Conservation (phyloP, 2,329 filamentous ascomycete genomes). For the Cladosporium sp. region DNA sequence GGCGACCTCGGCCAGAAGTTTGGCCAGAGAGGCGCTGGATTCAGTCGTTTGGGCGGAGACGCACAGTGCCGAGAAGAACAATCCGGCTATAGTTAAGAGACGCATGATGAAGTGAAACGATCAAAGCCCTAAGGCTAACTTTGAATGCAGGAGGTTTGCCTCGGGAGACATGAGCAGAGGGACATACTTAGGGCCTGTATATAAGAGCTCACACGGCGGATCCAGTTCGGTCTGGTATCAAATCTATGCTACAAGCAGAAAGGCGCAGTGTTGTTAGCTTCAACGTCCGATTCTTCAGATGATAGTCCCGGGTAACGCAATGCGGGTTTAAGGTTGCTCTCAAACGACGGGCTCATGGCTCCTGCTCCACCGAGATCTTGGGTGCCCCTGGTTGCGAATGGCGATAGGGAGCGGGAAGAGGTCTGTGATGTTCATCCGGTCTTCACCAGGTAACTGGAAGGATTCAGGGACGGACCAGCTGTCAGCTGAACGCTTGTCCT, state of each 20-base stretch:
- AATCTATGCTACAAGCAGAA: background rate
- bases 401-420: background rate
- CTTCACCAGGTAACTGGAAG: background rate
- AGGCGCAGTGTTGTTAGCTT: background rate
- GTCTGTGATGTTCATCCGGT: background rate
- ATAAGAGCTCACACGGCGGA: background rate
- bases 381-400: background rate
- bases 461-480: background rate
- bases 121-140: background rate
- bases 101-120: background rate
- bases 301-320: background rate
- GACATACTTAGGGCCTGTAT: background rate
- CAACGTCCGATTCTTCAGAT: background rate
- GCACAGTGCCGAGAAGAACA: background rate
- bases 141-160: background rate
- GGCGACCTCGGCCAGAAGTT: conserved; percentile 1
- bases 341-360: background rate
- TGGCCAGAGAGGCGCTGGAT: background rate
- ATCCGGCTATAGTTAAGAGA: background rate
- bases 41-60: background rate
- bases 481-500: background rate
- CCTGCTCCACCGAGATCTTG: background rate
- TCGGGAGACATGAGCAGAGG: background rate
- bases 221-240: background rate
- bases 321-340: background rate